phyloP scores from a whole-genome alignment of 192 early-diverging fungal genomes.

The Backusella tuberculispora region DNA sequence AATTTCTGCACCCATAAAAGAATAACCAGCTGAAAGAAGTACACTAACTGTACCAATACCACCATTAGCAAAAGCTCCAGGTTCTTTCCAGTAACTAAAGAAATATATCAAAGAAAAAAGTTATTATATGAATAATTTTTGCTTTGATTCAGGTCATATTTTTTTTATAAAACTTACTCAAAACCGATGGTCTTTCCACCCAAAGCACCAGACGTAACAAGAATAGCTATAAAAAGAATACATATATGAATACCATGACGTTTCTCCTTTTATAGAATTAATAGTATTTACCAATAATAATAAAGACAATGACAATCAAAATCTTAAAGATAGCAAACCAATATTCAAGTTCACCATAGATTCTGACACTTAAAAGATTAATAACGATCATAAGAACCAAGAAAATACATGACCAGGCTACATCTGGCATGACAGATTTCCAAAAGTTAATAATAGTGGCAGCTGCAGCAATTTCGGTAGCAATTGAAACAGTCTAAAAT shows the following conservation, averaged over 20 bases:
- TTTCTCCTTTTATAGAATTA: no score
- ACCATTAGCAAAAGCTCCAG: constrained; percentile 61
- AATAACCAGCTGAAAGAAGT: constrained; percentile 77
- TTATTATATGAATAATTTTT: no score
- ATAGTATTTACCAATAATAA: constrained; percentile 54
- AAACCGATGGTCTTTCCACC: constrained; percentile 58
- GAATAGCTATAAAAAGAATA: constrained; percentile 40
- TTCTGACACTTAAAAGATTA: constrained; percentile 66
- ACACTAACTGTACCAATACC: constrained; percentile 63
- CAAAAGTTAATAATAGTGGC: constrained; percentile 82
- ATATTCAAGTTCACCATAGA: constrained; percentile 91
- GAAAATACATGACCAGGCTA: constrained; percentile 50
- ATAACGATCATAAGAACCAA: constrained; percentile 63
- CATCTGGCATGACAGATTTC: constrained; percentile 41
- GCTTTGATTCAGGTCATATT: background rate
- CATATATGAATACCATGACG: background rate
- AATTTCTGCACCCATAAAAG: constrained; percentile 86
- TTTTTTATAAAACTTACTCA: background rate
- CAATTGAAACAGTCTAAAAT: constrained; percentile 33
- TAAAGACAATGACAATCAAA: constrained; percentile 72
- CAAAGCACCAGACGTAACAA: constrained; percentile 63
- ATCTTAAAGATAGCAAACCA: constrained; percentile 80
- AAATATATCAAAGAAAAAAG: background rate
- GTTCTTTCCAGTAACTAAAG: constrained; percentile 65
- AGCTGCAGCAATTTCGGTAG: constrained; percentile 71